Percentiles rank a stretch among this genome's conserved stretches.
Evolutionary conservation across 257 asterid genomes (phyloP).

Genomic region (Misopates orontium): DNA sequence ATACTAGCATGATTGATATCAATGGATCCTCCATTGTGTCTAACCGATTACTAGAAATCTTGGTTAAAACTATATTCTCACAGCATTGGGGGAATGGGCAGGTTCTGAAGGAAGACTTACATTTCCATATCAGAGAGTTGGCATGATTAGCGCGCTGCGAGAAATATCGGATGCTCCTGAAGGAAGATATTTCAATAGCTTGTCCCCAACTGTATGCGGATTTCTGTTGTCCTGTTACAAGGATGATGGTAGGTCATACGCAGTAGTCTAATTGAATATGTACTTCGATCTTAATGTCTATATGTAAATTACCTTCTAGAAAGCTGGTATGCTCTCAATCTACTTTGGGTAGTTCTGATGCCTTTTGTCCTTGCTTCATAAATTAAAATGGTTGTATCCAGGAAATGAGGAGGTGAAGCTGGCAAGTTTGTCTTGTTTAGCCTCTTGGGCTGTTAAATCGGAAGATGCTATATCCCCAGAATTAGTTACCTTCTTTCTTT

Average conservation of each 20-base stretch:
- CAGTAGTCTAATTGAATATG: slow-evolving; percentile 10
- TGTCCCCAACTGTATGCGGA: slow-evolving; percentile 71
- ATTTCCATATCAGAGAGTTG: slow-evolving; percentile 95
- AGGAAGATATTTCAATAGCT: slow-evolving; percentile 77
- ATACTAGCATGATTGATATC: slow-evolving; percentile 15
- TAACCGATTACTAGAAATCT: slow-evolving; percentile 12
- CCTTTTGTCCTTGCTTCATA: background rate
- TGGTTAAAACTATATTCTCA: slow-evolving; percentile 32
- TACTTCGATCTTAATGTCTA: background rate
- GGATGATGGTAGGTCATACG: slow-evolving; percentile 77
- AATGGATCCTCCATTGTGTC: slow-evolving; percentile 17
- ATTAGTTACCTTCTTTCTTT: slow-evolving; percentile 55
- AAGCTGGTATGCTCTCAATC: slow-evolving; percentile 23
- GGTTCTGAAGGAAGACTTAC: slow-evolving; percentile 99
- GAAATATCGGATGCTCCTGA: slow-evolving; percentile 88
- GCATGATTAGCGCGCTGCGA: slow-evolving; percentile 74
- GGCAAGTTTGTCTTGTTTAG: slow-evolving; percentile 75
- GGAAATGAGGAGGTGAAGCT: slow-evolving; percentile 98
- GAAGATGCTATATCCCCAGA: slow-evolving; percentile 62
- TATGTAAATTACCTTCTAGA: background rate
- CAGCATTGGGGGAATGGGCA: slow-evolving; percentile 39
- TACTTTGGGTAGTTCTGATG: slow-evolving; percentile 13
- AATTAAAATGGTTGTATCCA: slow-evolving; percentile 40
- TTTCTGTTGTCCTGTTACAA: slow-evolving; percentile 76
- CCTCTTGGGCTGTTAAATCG: slow-evolving; percentile 80